These are phyloP conservation scores for Alternaria solani DNA, from an alignment of 2,329 filamentous ascomycete species.

Conservation along the genomic window DNA sequence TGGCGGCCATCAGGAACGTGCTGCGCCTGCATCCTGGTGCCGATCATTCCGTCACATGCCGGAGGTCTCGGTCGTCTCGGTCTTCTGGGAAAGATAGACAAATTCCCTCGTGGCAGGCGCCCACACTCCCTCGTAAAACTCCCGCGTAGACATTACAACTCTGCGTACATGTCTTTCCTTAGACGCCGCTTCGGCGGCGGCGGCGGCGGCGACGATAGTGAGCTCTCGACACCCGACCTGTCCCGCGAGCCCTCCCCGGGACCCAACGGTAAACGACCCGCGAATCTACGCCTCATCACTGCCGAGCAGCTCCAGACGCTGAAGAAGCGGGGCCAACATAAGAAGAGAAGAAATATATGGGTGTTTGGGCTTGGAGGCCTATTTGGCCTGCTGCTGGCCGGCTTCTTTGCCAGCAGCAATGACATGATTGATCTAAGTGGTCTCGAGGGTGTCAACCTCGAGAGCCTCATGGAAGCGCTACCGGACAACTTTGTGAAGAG, in stretches of 20 bases:
- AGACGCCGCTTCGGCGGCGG: constrained; percentile 47
- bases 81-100: constrained; percentile 1
- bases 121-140: background rate
- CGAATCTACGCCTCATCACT: constrained; percentile 62
- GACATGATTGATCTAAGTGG: constrained; percentile 88
- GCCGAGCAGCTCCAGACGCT: constrained; percentile 61
- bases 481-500: constrained; percentile 87
- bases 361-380: constrained; percentile 88
- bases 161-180: constrained; percentile 46
- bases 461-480: constrained; percentile 84
- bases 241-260: constrained; percentile 51
- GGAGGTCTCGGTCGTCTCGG: constrained; percentile 11
- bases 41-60: constrained; percentile 27
- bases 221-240: constrained; percentile 38
- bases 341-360: constrained; percentile 78
- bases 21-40: constrained; percentile 6
- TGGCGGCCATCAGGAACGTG: constrained; percentile 11
- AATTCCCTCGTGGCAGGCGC: background rate
- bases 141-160: background rate
- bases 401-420: constrained; percentile 88
- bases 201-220: constrained; percentile 23
- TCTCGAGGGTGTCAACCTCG: constrained; percentile 75
- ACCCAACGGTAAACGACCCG: constrained; percentile 44
- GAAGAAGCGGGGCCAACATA: constrained; percentile 51
- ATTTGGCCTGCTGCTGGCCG: constrained; percentile 87